phyloP scores from a whole-genome alignment of 2,329 filamentous ascomycete genomes.

The Cladosporium phlei region DNA sequence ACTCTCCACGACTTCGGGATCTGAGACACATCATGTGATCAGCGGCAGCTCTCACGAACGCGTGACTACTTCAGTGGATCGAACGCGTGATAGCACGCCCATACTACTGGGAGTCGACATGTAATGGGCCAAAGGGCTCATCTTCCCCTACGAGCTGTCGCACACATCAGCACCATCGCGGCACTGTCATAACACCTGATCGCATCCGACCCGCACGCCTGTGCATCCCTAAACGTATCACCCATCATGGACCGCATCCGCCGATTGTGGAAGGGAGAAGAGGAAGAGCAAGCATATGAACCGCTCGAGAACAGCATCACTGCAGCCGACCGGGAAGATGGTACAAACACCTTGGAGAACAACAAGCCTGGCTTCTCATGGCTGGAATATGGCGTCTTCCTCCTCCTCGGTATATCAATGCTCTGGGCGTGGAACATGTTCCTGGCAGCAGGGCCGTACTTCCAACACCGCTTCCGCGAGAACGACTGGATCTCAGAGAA shows the following conservation, averaged over 20 bases:
- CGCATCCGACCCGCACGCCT: neutral
- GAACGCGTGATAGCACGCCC: conserved; percentile 10
- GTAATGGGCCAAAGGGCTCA: conserved; percentile 1
- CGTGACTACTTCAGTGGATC: conserved; percentile 9
- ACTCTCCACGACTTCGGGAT: neutral
- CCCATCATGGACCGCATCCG: conserved; percentile 23
- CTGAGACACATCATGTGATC: neutral
- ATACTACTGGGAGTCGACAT: neutral
- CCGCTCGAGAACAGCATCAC: conserved; percentile 23
- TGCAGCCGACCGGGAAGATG: conserved; percentile 17
- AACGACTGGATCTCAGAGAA: conserved; percentile 68
- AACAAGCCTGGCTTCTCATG: conserved; percentile 62
- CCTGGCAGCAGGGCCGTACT: conserved; percentile 89
- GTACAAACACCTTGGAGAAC: conserved; percentile 5
- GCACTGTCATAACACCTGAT: too few relatives aligned
- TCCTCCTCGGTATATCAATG: conserved; percentile 85
- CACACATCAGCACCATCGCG: too few relatives aligned
- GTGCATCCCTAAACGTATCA: neutral
- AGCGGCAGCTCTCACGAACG: conserved; percentile 1
- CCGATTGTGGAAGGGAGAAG: conserved; percentile 24
- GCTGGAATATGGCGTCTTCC: conserved; percentile 80
- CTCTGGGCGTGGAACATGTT: conserved; percentile 99
- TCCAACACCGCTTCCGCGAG: conserved; percentile 71
- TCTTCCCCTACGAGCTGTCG: neutral
- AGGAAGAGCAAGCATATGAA: conserved; percentile 31